These are phyloP conservation scores for Neoboletus brunneissimus DNA, from an alignment of 768 basidiomycete species.

Conservation along the genomic window DNA sequence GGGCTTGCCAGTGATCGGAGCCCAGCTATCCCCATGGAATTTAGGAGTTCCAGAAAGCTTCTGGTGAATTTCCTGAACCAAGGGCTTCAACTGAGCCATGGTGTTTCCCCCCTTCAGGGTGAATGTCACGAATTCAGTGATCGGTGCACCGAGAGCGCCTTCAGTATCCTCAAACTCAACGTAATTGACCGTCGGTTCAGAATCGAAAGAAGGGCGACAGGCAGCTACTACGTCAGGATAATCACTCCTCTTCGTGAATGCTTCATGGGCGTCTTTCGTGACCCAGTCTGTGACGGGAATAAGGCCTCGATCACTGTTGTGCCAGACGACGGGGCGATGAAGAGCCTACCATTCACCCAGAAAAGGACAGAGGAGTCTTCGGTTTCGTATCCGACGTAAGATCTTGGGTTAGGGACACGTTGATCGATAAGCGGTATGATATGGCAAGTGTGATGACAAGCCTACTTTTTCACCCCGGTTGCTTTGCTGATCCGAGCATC, in stretches of 20 bases:
- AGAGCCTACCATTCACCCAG: slow-evolving; percentile 22
- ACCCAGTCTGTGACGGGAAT: slow-evolving; percentile 23
- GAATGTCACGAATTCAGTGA: slow-evolving; percentile 36
- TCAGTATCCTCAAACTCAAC: slow-evolving; percentile 24
- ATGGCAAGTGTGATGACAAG: background rate
- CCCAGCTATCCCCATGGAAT: slow-evolving; percentile 34
- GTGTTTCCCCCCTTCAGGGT: slow-evolving; percentile 24
- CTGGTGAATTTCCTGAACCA: slow-evolving; percentile 24
- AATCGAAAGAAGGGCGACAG: slow-evolving; percentile 16
- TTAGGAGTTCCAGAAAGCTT: slow-evolving; percentile 17
- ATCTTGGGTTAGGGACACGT: slow-evolving; percentile 15
- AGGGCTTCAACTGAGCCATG: slow-evolving; percentile 17
- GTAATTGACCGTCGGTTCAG: slow-evolving; percentile 15
- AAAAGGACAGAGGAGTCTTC: slow-evolving; percentile 28
- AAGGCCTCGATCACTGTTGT: slow-evolving; percentile 5
- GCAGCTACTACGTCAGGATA: slow-evolving; percentile 1
- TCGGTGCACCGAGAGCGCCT: slow-evolving; percentile 23
- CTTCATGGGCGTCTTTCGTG: slow-evolving; percentile 19
- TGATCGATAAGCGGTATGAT: slow-evolving; percentile 6
- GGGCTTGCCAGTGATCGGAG: slow-evolving; percentile 15
- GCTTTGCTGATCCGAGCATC: slow-evolving; percentile 9
- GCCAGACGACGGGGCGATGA: background rate
- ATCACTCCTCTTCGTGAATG: slow-evolving; percentile 9
- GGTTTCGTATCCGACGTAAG: slow-evolving; percentile 29
- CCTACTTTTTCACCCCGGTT: slow-evolving; percentile 22